Evolutionary conservation across 208 protist species (phyloP), one percentile per base, ranked within the genome.

Genomic region (Wallacemonas sp.): DNA sequence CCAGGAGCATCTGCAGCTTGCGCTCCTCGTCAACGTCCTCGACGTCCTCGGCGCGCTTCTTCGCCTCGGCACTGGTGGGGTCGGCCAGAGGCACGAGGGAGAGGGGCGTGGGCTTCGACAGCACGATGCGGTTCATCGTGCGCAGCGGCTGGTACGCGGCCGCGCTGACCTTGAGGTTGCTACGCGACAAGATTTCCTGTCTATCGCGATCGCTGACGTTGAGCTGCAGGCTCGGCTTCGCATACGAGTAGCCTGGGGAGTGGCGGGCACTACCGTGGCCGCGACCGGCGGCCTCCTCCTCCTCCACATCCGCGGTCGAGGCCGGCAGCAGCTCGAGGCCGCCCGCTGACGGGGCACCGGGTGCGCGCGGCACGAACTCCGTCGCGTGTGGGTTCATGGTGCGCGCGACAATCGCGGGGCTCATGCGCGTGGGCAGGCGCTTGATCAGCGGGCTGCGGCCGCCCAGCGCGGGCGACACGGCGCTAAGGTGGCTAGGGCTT

Each of bases 371-470:
- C 41, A 92, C 67, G 62, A 93, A 95, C 44, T 89, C 84, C 18
- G 31, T 54, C 25, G 90, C 90, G 52, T 90, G 78, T 0, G 87
- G 85, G 71, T 91, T 95, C 87, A 95, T 93, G 44, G 38, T 23
- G 67, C 63, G 33, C 32, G 83, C 69, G 46, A 75, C 62, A 28
- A 78, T 69, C 66, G 76, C 61, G 16, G 90, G 87, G 71, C 82
- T 91, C 73, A 92, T 85, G 46, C 90, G 84, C 3, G 76, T 82
- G 8, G 90, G 90, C 48, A 87, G 39, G 16, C 74, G 79, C 38
- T 82, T 75, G 3, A 78, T 69, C 23, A 67, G 61, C 18, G 82
- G 72, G 48, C 70, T 84, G 33, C 65, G 64, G 61, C 42, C 28
- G 14, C 63, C 44, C 39, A 77, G 59, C 0, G 72, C 65, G 5